Conservation (phyloP, 805 yeast genomes). For the Candida maesae region DNA sequence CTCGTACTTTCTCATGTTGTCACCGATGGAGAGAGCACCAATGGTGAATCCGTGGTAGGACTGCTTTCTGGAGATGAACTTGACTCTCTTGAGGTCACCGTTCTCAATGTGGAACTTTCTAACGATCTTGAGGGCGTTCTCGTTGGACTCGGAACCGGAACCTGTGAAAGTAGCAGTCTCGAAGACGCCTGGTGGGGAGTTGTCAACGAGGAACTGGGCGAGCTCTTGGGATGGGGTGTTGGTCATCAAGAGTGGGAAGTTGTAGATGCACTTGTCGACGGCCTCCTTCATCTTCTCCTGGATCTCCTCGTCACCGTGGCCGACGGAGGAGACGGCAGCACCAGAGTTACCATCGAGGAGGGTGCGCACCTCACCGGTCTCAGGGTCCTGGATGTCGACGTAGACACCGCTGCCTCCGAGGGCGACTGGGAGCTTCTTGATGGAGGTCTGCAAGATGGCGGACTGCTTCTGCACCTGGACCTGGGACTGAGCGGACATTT, state of each 20-base stretch:
- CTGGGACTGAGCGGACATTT: slow-evolving; percentile 9
- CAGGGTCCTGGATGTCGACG: slow-evolving; percentile 35
- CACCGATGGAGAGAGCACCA: slow-evolving; percentile 42
- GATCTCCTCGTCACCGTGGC: slow-evolving; percentile 41
- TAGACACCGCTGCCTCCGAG: slow-evolving; percentile 36
- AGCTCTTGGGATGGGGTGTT: slow-evolving; percentile 39
- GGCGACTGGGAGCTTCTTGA: slow-evolving; percentile 31
- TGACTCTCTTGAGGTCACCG: slow-evolving; percentile 39
- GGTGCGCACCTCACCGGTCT: slow-evolving; percentile 30
- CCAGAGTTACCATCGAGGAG: slow-evolving; percentile 44
- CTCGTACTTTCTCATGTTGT: slow-evolving; percentile 35
- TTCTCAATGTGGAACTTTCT: slow-evolving; percentile 42
- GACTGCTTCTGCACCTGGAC: slow-evolving; percentile 14
- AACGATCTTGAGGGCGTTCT: slow-evolving; percentile 58
- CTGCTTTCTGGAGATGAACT: slow-evolving; percentile 41
- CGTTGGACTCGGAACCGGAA: slow-evolving; percentile 66
- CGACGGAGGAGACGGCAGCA: slow-evolving; percentile 49
- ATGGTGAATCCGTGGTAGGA: slow-evolving; percentile 49
- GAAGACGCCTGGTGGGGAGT: slow-evolving; percentile 42
- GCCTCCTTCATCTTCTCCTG: slow-evolving; percentile 37
- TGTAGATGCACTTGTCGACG: slow-evolving; percentile 34
- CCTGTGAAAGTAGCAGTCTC: slow-evolving; percentile 45
- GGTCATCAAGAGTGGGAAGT: slow-evolving; percentile 31
- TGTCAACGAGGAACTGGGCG: slow-evolving; percentile 39
- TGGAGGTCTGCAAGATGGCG: slow-evolving; percentile 31